Evolutionary conservation across 2,329 filamentous ascomycete species (phyloP).

Genomic region (Endoconidiophora laricicola): DNA sequence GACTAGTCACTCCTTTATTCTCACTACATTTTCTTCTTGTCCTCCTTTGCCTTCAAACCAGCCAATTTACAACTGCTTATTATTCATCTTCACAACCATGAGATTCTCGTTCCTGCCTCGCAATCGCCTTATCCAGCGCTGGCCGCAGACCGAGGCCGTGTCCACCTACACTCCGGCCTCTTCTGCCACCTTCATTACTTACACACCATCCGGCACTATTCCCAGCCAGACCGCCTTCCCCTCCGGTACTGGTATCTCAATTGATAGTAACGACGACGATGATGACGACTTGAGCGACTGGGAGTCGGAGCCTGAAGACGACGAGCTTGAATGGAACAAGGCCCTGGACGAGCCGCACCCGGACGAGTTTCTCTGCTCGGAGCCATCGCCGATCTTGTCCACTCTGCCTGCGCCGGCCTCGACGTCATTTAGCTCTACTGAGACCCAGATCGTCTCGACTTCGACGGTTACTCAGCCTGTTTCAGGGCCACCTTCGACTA

Average conservation of each 20-base stretch:
- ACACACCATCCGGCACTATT: not conserved
- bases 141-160: constrained; percentile 1
- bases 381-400: not conserved
- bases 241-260: not conserved
- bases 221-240: not conserved
- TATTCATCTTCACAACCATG: not conserved
- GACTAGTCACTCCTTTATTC: too few species aligned
- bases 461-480: not conserved
- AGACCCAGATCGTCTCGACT: not conserved
- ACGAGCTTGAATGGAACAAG: constrained; percentile 5
- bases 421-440: not conserved
- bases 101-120: constrained; percentile 5
- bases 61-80: not conserved
- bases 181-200: not conserved
- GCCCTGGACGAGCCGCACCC: not conserved
- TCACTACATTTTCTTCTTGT: not conserved
- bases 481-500: not conserved
- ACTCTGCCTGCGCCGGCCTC: not conserved
- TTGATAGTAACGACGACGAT: not conserved
- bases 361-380: constrained; percentile 1
- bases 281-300: constrained; percentile 8
- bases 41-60: not conserved
- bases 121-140: constrained; percentile 1
- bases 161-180: not conserved
- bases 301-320: constrained; percentile 10